Percentiles rank a stretch among this genome's conserved stretches.
phyloP scores from a whole-genome alignment of 768 basidiomycete species.

The Megacollybia marginata region DNA sequence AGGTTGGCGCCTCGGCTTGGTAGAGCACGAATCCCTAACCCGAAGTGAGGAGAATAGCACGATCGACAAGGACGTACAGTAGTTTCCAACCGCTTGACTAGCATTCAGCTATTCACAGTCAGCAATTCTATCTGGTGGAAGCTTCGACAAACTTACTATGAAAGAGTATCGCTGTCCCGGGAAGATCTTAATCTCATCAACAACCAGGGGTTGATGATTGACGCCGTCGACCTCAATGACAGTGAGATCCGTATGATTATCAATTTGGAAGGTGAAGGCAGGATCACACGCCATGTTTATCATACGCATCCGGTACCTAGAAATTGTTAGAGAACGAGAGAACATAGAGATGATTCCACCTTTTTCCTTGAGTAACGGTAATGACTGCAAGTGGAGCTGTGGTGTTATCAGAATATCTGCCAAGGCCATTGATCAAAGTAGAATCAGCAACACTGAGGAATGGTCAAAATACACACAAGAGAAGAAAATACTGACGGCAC shows the following conservation, averaged over 20 bases:
- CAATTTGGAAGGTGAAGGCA: conserved; percentile 16
- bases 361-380: conserved; percentile 16
- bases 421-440: conserved; percentile 25
- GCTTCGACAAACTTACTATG: conserved; percentile 12
- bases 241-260: conserved; percentile 13
- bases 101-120: conserved; percentile 22
- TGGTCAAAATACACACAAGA: background rate
- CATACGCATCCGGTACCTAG: conserved; percentile 12
- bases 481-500: conserved; percentile 4
- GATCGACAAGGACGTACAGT: conserved; percentile 21
- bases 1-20: conserved; percentile 11
- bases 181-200: conserved; percentile 24
- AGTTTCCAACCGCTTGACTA: conserved; percentile 33
- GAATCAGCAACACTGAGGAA: conserved; percentile 9
- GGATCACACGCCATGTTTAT: conserved; percentile 29
- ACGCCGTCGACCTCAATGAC: conserved; percentile 29
- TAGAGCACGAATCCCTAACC: conserved; percentile 20
- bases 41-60: background rate
- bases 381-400: conserved; percentile 21
- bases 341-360: conserved; percentile 3
- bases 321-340: background rate
- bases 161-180: conserved; percentile 31
- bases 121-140: background rate
- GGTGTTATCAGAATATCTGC: conserved; percentile 23
- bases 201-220: conserved; percentile 16